Evolutionary conservation across 805 yeast genomes (phyloP).

Genomic region (Nakazawaea pomicola): DNA sequence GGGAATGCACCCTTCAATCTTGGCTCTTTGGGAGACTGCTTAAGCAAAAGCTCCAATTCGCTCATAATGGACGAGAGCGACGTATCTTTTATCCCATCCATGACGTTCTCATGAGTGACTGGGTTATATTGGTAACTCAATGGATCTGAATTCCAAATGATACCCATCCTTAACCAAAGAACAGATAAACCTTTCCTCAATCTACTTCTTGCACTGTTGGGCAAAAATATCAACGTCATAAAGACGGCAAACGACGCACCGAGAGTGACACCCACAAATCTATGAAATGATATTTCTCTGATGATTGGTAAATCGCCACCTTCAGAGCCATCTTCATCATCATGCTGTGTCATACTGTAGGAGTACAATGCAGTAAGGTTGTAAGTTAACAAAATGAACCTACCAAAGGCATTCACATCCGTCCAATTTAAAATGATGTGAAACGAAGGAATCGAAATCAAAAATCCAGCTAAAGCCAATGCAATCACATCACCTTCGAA

Average conservation of each 20-base stretch:
- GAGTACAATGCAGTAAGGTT: conserved; percentile 76
- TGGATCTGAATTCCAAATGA: conserved; percentile 76
- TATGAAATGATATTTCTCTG: conserved; percentile 70
- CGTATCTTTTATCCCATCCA: conserved; percentile 40
- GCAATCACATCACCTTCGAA: conserved; percentile 51
- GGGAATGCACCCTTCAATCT: conserved; percentile 75
- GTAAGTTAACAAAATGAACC: conserved; percentile 69
- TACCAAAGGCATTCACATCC: conserved; percentile 55
- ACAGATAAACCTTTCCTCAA: conserved; percentile 60
- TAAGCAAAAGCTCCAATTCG: conserved; percentile 54
- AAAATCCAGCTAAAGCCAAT: conserved; percentile 44
- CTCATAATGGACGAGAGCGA: conserved; percentile 45
- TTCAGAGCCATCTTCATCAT: conserved; percentile 54
- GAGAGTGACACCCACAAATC: conserved; percentile 64
- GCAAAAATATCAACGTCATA: conserved; percentile 61
- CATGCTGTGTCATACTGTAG: conserved; percentile 58
- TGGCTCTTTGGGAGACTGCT: conserved; percentile 72
- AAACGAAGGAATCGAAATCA: conserved; percentile 42
- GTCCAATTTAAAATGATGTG: conserved; percentile 67
- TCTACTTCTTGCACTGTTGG: conserved; percentile 70
- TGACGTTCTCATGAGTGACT: conserved; percentile 19
- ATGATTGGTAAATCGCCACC: conserved; percentile 69
- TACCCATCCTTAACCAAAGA: conserved; percentile 76
- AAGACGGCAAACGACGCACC: conserved; percentile 77
- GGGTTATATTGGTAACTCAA: conserved; percentile 37